Base-by-base conservation (phyloP, 169 alveolate genomes). In the Eimeria zaria region DNA sequence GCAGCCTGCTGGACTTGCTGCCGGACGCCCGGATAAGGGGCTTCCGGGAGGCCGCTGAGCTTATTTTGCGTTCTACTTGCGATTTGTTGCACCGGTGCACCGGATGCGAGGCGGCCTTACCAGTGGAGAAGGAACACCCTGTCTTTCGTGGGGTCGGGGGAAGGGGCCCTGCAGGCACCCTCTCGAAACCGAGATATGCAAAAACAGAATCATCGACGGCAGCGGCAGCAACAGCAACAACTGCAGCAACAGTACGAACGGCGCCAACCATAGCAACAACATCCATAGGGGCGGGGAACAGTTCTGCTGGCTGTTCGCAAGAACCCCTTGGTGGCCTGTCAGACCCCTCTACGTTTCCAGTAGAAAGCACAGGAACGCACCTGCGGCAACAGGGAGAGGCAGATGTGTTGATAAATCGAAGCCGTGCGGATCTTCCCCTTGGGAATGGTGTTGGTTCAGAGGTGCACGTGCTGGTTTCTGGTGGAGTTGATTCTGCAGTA, bases 401-500 rank as follows among this genome's bases (percentile, higher is more conserved):
- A 88, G 85, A 84, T n/a, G 71, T 24, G 85, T 44, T 62, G 41
- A 27, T 60, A 51, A 73, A 44, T 1, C 27, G 36, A 30, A 69
- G 85, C 55, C 95, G 85, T 88, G 69, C 55, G 16, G 67, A 73
- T 20, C 85, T 74, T 60, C 89, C 90, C 24, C 81, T 53, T 58
- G 91, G 69, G 2, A 71, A 39, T 6, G 84, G 91, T 6, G 76
- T 81, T 18, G 84, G 76, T 33, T 64, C 44, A 30, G 96, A 97
- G 93, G 97, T 97, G 4, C 98, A 98, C 33, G 97, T 95, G 41
- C 91, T 97, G 64, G 55, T 97, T 20, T 96, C 98, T 88, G 98
- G 98, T 11, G 98, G 98, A 33, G 98, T 97, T 24, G 98, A 97
- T 78, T 97, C 98, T 24, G 96, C 98, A 16, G 97, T 97, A 33